Base-by-base conservation (phyloP, 208 protist genomes). In the Acanthamoeba culbertsoni region DNA sequence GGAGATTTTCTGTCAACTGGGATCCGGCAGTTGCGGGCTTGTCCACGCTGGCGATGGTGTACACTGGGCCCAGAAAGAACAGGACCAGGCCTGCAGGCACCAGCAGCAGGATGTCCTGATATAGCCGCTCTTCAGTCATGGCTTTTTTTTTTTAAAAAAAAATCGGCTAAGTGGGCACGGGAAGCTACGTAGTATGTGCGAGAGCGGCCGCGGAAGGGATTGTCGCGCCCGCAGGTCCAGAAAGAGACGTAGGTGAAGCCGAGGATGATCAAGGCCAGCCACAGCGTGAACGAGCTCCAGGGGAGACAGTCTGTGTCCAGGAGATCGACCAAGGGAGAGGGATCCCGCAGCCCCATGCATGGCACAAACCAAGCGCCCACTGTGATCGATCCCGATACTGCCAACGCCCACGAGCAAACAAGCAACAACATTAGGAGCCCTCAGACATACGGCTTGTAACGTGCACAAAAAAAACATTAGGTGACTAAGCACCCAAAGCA, bases 221-320 rank as follows among this genome's bases (percentile, higher is more conserved):
- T 92, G 43, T 92, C 62, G 40, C 86, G 86, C 3, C 86, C 86
- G n/a, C 86, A 92, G 31, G 86, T 92, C 45, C 40, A 92, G 62
- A 92, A 92, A 26, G 86, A 71, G 59, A 92, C 86, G 48, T 77
- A 92, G 35, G 86, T 77, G 86, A 79, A 92, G 40, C 86, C 86
- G 28, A 28, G 26, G 40, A 79, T 5, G 31, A 92, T 40, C 2
- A 92, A 62, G 18, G 26, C 1, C 42, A 92, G 23, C 86, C 86
- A 92, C 33, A 92, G 86, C 43, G 62, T 62, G n/a, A 45, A 57
- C 40, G 86, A 92, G 35, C 45, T 45, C 57, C 57, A 92, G 4
- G 86, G 86, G n/a, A 92, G 62, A 18, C 63, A 92, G 16, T 1
- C 57, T 6, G 35, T 92, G 57, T 57, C 33, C 26, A 92, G 59